Conservation (phyloP, 2,329 filamentous ascomycete genomes). For the Diaporthe aspalathi region DNA sequence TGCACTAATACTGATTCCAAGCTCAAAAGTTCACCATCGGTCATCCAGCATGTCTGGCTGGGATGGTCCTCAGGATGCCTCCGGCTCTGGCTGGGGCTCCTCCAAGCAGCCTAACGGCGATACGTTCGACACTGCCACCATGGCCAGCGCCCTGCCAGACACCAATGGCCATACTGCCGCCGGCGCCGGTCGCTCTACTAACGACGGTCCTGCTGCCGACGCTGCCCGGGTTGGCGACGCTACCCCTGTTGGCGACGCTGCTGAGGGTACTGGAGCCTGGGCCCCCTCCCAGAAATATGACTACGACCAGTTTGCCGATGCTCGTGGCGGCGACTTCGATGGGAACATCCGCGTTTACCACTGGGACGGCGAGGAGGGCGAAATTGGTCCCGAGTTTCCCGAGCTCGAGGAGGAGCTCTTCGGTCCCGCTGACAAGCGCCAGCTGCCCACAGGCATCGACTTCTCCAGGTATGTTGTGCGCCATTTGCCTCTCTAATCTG, state of each 20-base stretch:
- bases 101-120: neutral
- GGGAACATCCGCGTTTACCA: slow-evolving; percentile 77
- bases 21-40: neutral
- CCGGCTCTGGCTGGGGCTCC: slow-evolving; percentile 24
- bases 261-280: slow-evolving; percentile 52
- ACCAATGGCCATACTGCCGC: slow-evolving; percentile 32
- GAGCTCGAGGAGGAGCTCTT: slow-evolving; percentile 84
- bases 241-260: slow-evolving; percentile 10
- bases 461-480: slow-evolving; percentile 68
- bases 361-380: slow-evolving; percentile 87
- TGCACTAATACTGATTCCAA: neutral
- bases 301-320: slow-evolving; percentile 54
- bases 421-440: slow-evolving; percentile 63
- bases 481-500: neutral
- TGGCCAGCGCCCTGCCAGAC: slow-evolving; percentile 50
- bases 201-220: too few relatives aligned
- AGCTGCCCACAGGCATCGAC: slow-evolving; percentile 65
- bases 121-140: slow-evolving; percentile 40
- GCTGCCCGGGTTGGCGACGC: neutral
- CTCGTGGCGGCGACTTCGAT: slow-evolving; percentile 54
- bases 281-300: slow-evolving; percentile 58
- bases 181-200: slow-evolving; percentile 5
- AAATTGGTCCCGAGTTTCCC: slow-evolving; percentile 78
- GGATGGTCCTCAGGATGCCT: neutral
- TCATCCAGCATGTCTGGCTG: slow-evolving; percentile 42